Evolutionary conservation across 2,329 filamentous ascomycete species (phyloP).

Genomic region (Pleoardoris graminearum): DNA sequence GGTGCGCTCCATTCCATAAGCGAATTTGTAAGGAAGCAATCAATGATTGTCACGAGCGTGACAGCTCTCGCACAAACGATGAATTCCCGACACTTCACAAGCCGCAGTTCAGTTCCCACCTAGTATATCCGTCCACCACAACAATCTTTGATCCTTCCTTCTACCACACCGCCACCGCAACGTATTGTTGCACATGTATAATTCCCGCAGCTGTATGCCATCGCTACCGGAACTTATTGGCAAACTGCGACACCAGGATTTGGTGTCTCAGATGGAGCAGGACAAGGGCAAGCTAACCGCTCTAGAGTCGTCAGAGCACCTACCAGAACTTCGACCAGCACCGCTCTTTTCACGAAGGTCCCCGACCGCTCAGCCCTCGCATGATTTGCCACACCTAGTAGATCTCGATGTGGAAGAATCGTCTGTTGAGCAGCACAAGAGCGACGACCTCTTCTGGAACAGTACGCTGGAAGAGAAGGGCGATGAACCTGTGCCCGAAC

Average conservation of each 20-base stretch:
- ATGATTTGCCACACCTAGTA: background rate
- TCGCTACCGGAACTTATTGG: background rate
- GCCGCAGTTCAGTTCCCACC: background rate
- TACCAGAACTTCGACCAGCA: background rate
- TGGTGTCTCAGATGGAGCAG: background rate
- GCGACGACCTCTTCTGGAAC: slow-evolving; percentile 7
- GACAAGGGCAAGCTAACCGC: background rate
- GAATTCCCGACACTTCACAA: background rate
- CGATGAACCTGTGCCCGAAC: background rate
- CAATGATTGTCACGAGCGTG: background rate
- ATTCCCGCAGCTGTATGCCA: background rate
- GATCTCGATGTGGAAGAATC: background rate
- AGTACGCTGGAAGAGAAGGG: slow-evolving; percentile 3
- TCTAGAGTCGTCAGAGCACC: background rate
- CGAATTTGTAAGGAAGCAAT: background rate
- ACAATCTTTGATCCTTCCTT: background rate
- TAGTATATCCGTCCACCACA: background rate
- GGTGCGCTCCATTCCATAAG: no score
- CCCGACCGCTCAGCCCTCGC: background rate
- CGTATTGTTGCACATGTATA: background rate
- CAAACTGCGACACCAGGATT: background rate
- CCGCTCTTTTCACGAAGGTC: background rate
- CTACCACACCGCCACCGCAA: background rate
- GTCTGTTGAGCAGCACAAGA: background rate
- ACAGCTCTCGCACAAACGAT: background rate